Percentiles rank a stretch among this genome's conserved stretches.
Conservation (phyloP, 352 stramenopile genomes). For the Globisporangium megalacanthum region DNA sequence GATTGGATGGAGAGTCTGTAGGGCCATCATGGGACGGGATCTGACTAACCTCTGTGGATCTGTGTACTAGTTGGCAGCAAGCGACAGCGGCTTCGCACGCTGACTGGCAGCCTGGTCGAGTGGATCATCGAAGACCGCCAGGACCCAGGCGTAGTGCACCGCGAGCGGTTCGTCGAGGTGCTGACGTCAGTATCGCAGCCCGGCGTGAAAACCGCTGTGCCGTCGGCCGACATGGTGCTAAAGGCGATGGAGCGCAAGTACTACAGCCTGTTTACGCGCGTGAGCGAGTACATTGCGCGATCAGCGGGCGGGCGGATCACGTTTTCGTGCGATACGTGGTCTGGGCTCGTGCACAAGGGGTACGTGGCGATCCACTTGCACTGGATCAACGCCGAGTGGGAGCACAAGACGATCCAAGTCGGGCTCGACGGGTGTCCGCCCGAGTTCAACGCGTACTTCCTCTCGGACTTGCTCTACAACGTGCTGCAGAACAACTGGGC, state of each 20-base stretch:
- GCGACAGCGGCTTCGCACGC: constrained; percentile 56
- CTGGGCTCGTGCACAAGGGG: constrained; percentile 57
- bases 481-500: constrained; percentile 78
- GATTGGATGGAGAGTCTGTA: not conserved
- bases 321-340: constrained; percentile 81
- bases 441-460: constrained; percentile 71
- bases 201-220: constrained; percentile 43
- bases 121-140: constrained; percentile 75
- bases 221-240: constrained; percentile 43
- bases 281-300: constrained; percentile 72
- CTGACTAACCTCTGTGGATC: not conserved
- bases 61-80: constrained; percentile 40
- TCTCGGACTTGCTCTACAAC: constrained; percentile 76
- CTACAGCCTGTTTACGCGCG: constrained; percentile 56
- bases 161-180: constrained; percentile 72
- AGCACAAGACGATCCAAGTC: constrained; percentile 79
- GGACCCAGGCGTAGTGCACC: constrained; percentile 50
- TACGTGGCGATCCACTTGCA: constrained; percentile 73
- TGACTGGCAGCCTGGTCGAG: constrained; percentile 56
- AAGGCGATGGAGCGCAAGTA: constrained; percentile 77
- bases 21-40: too few relatives aligned
- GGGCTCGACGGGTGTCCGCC: constrained; percentile 61
- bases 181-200: constrained; percentile 20
- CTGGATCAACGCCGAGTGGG: constrained; percentile 84
- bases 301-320: constrained; percentile 64